Conservation (phyloP, 495 filamentous ascomycete species). For the Usnea hakonensis region DNA sequence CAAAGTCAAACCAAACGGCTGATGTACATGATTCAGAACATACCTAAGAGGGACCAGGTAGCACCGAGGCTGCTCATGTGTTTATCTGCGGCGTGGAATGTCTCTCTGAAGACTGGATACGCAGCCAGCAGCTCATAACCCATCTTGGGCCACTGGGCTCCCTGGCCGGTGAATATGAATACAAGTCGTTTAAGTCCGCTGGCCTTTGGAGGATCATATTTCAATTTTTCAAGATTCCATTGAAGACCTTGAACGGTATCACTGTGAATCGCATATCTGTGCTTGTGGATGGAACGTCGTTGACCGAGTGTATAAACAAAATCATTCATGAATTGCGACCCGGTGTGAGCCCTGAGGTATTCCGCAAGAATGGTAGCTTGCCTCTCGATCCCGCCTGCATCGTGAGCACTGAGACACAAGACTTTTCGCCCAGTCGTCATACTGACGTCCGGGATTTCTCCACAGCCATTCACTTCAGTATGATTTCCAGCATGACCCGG, state of each 20-base stretch:
- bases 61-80: constrained; percentile 26
- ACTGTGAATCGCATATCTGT: not conserved
- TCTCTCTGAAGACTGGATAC: constrained; percentile 4
- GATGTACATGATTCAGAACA: not conserved
- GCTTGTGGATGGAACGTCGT: constrained; percentile 22
- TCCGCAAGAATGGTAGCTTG: not conserved
- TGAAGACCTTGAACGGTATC: not conserved
- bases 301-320: constrained; percentile 36
- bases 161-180: constrained; percentile 21
- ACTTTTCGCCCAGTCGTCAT: not conserved
- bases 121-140: constrained; percentile 9
- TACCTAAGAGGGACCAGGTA: constrained; percentile 29
- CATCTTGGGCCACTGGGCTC: constrained; percentile 20
- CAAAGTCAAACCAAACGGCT: not conserved
- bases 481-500: not conserved
- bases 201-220: not conserved
- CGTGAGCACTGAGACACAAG: constrained; percentile 7
- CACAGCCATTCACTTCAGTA: not conserved
- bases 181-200: not conserved
- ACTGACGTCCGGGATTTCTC: not conserved
- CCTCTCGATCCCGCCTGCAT: not conserved
- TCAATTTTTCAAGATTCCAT: constrained; percentile 1
- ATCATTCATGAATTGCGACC: constrained; percentile 24
- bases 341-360: not conserved
- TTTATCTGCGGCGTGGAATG: not conserved